A percentile compares a stretch with the other conserved stretches of the same genome.
These are phyloP conservation scores for Stagonosporopsis chrysanthemi DNA, from an alignment of 2,329 filamentous ascomycete genomes.

Conservation along the genomic window DNA sequence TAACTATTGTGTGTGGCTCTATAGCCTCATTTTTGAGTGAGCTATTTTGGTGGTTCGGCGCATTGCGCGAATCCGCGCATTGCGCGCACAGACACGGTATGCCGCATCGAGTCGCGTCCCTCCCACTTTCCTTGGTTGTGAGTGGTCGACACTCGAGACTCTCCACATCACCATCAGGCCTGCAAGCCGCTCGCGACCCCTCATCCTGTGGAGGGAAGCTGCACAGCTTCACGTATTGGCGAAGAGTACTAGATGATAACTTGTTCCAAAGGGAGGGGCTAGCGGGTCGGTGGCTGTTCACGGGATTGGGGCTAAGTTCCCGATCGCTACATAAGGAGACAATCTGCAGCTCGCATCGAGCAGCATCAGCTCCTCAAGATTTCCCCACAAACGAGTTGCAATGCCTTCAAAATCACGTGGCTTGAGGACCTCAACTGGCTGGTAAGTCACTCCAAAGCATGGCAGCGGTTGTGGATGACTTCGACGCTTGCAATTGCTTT, in stretches of 20 bases:
- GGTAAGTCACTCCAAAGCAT: conserved; percentile 37
- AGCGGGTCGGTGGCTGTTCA: conserved; percentile 12
- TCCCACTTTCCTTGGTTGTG: background rate
- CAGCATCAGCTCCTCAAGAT: background rate
- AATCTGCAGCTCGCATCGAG: conserved; percentile 18
- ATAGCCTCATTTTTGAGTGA: no score
- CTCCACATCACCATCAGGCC: background rate
- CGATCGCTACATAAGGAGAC: conserved; percentile 7
- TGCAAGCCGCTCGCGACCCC: background rate
- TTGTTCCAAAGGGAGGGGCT: conserved; percentile 11
- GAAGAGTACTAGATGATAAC: background rate
- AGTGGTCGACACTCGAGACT: background rate
- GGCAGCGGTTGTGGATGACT: background rate
- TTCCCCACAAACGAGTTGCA: conserved; percentile 12
- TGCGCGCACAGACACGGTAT: no score
- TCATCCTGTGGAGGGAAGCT: background rate
- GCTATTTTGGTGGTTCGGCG: no score
- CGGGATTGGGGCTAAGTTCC: conserved; percentile 8
- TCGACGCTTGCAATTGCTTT: background rate
- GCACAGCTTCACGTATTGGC: background rate
- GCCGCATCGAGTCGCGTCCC: background rate
- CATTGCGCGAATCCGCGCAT: no score
- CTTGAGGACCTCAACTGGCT: conserved; percentile 55
- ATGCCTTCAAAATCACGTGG: conserved; percentile 54
- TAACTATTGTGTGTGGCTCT: no score